phyloP scores from a whole-genome alignment of 192 early-diverging fungal species.

The Backusella luteola region DNA sequence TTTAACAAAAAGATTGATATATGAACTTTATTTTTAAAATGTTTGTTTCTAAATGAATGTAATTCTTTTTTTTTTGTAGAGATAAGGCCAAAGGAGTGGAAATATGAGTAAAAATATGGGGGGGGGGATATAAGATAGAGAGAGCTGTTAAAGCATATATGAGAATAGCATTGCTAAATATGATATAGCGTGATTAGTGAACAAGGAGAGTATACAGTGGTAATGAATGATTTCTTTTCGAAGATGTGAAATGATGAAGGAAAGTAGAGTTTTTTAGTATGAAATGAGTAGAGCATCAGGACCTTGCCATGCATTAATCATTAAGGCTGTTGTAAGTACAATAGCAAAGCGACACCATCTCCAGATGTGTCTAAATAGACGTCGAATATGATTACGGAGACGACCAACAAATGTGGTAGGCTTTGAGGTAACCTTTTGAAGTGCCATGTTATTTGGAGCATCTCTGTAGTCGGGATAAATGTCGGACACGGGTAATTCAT shows the following conservation, averaged over 20 bases:
- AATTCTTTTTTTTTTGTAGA: background rate
- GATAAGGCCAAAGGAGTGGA: background rate
- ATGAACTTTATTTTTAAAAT: background rate
- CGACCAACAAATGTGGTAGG: slow-evolving; percentile 18
- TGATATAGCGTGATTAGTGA: background rate
- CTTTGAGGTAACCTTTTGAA: background rate
- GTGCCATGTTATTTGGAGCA: background rate
- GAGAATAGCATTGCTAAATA: background rate
- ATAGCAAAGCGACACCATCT: slow-evolving; percentile 55
- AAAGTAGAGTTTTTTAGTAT: background rate
- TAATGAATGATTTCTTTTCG: background rate
- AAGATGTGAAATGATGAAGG: background rate
- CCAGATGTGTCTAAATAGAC: slow-evolving; percentile 45
- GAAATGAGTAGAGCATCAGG: slow-evolving; percentile 35
- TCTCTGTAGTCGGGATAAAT: slow-evolving; percentile 15
- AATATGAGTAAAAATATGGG: background rate
- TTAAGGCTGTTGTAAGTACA: slow-evolving; percentile 47
- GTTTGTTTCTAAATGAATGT: slow-evolving; percentile 4
- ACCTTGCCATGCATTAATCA: slow-evolving; percentile 53
- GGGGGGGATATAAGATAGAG: background rate
- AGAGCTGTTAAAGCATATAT: slow-evolving; percentile 1
- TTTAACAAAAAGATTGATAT: background rate
- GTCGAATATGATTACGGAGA: slow-evolving; percentile 9
- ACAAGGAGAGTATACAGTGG: background rate
- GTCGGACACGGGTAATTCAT: background rate